Conservation (phyloP, 2,329 filamentous ascomycete genomes). For the Trichophyton simii region DNA sequence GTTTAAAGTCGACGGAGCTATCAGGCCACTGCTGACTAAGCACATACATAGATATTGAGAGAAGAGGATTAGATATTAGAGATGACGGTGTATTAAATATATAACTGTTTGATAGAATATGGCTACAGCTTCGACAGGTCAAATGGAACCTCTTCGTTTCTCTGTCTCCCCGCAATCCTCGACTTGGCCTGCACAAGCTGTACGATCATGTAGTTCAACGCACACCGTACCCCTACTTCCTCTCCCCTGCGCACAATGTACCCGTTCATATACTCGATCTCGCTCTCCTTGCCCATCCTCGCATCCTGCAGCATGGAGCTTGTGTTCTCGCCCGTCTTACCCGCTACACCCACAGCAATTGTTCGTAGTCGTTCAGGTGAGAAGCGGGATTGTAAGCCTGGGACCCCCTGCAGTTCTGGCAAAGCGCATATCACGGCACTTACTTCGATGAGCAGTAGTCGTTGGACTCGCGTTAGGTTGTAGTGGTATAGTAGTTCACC, state of each 20-base stretch:
- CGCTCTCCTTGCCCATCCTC: constrained; percentile 49
- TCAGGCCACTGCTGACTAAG: not conserved
- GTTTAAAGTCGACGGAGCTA: not conserved
- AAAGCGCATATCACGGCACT: constrained; percentile 56
- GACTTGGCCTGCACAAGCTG: constrained; percentile 61
- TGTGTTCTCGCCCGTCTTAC: constrained; percentile 43
- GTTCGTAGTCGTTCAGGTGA: constrained; percentile 49
- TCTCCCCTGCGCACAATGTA: constrained; percentile 67
- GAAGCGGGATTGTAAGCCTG: constrained; percentile 48
- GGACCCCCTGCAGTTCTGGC: constrained; percentile 57
- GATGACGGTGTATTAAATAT: no score
- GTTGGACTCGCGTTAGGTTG: constrained; percentile 52
- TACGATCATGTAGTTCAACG: constrained; percentile 60
- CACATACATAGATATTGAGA: not conserved
- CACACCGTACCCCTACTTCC: constrained; percentile 58
- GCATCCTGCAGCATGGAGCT: constrained; percentile 60
- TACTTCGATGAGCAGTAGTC: constrained; percentile 62
- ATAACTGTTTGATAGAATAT: no score
- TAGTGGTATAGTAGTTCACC: constrained; percentile 57
- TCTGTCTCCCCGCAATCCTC: constrained; percentile 28
- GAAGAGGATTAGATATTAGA: no score
- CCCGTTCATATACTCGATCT: constrained; percentile 77
- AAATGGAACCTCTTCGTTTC: constrained; percentile 25
- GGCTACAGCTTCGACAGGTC: constrained; percentile 7
- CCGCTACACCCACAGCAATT: constrained; percentile 43